Percentiles rank a stretch among this genome's conserved stretches.
Conservation (phyloP, 306 rosid genomes). For the Gleditsia sinensis region DNA sequence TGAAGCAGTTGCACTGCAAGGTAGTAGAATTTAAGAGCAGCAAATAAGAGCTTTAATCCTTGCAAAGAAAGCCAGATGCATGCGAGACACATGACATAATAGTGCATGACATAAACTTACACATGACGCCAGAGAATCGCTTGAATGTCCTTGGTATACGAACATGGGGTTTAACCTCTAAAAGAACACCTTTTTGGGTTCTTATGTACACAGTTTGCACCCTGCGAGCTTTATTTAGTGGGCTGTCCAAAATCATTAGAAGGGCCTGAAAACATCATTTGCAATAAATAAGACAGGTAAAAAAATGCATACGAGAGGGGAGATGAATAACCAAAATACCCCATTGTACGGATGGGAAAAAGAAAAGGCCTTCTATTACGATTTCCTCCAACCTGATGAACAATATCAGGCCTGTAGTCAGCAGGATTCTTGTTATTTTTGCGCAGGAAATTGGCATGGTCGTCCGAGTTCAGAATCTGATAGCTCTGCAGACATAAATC, state of each 20-base stretch:
- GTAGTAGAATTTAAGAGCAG: constrained; percentile 19
- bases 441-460: constrained; percentile 67
- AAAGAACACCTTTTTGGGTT: constrained; percentile 77
- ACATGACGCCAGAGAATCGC: constrained; percentile 81
- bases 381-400: constrained; percentile 62
- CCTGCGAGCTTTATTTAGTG: constrained; percentile 81
- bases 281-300: neutral
- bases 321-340: neutral
- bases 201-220: constrained; percentile 72
- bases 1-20: constrained; percentile 84
- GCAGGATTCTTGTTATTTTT: constrained; percentile 69
- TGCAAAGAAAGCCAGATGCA: neutral
- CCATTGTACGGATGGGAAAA: neutral
- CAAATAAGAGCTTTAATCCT: constrained; percentile 2
- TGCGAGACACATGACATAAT: neutral
- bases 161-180: constrained; percentile 79
- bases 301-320: neutral
- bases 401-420: constrained; percentile 81
- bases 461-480: constrained; percentile 85
- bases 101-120: constrained; percentile 52
- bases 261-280: constrained; percentile 62
- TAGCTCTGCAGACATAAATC: constrained; percentile 49
- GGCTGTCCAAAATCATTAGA: constrained; percentile 77
- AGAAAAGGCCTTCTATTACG: neutral
- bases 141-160: constrained; percentile 91